Conservation (phyloP, 441 rosid genomes). For the Eruca vesicaria region DNA sequence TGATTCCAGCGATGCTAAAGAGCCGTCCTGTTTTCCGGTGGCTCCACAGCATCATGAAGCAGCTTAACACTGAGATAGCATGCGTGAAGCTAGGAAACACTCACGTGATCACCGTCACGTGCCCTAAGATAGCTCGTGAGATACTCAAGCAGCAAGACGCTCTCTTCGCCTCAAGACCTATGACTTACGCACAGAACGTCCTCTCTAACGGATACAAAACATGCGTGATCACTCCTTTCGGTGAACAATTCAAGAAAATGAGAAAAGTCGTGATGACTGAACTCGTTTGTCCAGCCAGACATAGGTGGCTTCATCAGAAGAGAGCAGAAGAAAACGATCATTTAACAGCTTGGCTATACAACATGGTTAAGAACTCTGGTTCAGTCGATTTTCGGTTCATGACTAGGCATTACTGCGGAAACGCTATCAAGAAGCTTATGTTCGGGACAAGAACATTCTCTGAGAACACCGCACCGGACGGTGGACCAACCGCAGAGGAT, state of each 20-base stretch:
- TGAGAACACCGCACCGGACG: constrained; percentile 31
- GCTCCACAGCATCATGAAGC: constrained; percentile 47
- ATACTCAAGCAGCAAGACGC: constrained; percentile 44
- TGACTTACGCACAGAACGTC: constrained; percentile 9
- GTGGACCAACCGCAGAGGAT: constrained; percentile 45
- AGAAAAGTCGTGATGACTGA: constrained; percentile 41
- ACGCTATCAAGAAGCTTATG: constrained; percentile 46
- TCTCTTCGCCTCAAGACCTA: constrained; percentile 39
- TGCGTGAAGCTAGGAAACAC: constrained; percentile 45
- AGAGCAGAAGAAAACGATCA: constrained; percentile 55
- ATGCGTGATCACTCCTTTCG: constrained; percentile 20
- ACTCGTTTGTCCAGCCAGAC: constrained; percentile 43
- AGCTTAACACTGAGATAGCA: constrained; percentile 46
- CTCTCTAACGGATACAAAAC: constrained; percentile 31
- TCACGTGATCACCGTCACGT: constrained; percentile 46
- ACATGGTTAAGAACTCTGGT: constrained; percentile 31
- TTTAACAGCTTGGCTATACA: constrained; percentile 43
- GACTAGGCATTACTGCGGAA: constrained; percentile 42
- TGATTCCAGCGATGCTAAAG: constrained; percentile 32
- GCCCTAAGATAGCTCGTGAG: constrained; percentile 51
- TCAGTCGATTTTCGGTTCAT: constrained; percentile 38
- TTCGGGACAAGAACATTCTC: constrained; percentile 42
- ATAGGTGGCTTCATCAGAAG: constrained; percentile 41
- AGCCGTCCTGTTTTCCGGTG: constrained; percentile 39
- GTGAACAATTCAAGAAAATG: constrained; percentile 54